Evolutionary conservation across 1,139 yeast species (phyloP), one percentile per base, ranked within the genome.

Genomic region (Pichia sp.): DNA sequence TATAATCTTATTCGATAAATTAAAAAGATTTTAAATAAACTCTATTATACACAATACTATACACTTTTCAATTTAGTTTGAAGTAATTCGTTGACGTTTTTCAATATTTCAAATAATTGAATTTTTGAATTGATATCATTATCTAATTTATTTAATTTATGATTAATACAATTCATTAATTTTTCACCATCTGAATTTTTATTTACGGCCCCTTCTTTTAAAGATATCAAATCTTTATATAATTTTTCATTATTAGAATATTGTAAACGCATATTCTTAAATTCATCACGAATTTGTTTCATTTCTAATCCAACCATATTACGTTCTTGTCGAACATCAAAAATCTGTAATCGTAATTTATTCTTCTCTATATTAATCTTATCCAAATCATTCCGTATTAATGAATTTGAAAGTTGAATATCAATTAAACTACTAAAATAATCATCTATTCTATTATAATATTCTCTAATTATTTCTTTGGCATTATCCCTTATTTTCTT

Each of bases 321-420:
- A 41, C 74, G 73, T 11, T 64, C 59, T 32, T 64, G 56, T 37
- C 71, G 59, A 9, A 68, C 49, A 10, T 68, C 63, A 45, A 63
- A 66, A 2, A 76, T 68, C 35, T 62, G 54, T n/a, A 52, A 43
- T 44, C 82, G 55, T 18, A 67, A 48, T 3, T 63, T 64, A 38
- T 66, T 65, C 50, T 76, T 76, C 34, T 60, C 55, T 33, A 54
- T 53, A 47, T 70, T 76, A 2, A 67, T 59, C 25, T 58, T 60
- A 7, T 50, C 45, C 7, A 76, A 63, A 26, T 68, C 68, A 28
- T 56, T 58, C 1, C 66, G 51, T 8, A 74, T 56, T 36, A 68
- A 68, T 35, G 67, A 64, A 33, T 75, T 72, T 2, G 45, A 32
- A 14, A 65, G 41, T 40, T 59, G 55, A 6, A 60, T 38, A 47